These are phyloP conservation scores for Ambrosiella cleistominuta DNA, from an alignment of 2,329 filamentous ascomycete species.

Conservation along the genomic window DNA sequence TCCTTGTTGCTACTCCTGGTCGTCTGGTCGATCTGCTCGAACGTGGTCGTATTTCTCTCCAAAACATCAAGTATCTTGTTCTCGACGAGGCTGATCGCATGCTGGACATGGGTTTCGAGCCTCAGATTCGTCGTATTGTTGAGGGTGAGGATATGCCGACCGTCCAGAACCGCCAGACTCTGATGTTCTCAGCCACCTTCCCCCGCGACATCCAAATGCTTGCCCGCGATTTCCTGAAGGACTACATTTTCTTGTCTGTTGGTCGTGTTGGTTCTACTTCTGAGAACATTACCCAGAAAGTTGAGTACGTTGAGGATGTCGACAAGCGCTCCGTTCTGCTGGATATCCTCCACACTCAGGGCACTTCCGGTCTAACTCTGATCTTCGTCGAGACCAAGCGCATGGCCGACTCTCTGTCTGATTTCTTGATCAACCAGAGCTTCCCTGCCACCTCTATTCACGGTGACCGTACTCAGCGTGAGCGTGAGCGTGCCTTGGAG, in stretches of 20 bases:
- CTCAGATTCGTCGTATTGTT: slow-evolving; percentile 95
- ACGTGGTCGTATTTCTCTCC: slow-evolving; percentile 90
- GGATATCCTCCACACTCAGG: slow-evolving; percentile 87
- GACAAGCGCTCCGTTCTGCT: slow-evolving; percentile 97
- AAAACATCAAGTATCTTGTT: slow-evolving; percentile 98
- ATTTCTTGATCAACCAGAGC: slow-evolving; percentile 96
- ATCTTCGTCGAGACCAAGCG: slow-evolving; percentile 99
- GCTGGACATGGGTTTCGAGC: slow-evolving; percentile 99
- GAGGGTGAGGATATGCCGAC: slow-evolving; percentile 95
- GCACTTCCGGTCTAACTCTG: slow-evolving; percentile 68
- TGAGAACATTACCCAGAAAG: slow-evolving; percentile 99
- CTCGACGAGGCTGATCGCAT: slow-evolving; percentile 99
- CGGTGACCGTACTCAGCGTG: slow-evolving; percentile 93
- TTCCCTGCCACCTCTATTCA: slow-evolving; percentile 98
- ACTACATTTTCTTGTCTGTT: slow-evolving; percentile 97
- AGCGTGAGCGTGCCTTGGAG: slow-evolving; percentile 93
- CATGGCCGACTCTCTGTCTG: slow-evolving; percentile 93
- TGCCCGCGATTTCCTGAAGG: slow-evolving; percentile 94
- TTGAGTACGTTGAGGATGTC: slow-evolving; percentile 89
- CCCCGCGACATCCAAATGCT: slow-evolving; percentile 98
- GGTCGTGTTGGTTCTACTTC: slow-evolving; percentile 97
- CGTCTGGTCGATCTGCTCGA: slow-evolving; percentile 96
- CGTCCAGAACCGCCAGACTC: slow-evolving; percentile 73
- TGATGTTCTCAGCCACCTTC: slow-evolving; percentile 99
- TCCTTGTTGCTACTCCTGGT: slow-evolving; percentile 91